Evolutionary conservation across 2,329 filamentous ascomycete species (phyloP), one percentile per base, ranked within the genome.

Genomic region (Xylariales sp.): DNA sequence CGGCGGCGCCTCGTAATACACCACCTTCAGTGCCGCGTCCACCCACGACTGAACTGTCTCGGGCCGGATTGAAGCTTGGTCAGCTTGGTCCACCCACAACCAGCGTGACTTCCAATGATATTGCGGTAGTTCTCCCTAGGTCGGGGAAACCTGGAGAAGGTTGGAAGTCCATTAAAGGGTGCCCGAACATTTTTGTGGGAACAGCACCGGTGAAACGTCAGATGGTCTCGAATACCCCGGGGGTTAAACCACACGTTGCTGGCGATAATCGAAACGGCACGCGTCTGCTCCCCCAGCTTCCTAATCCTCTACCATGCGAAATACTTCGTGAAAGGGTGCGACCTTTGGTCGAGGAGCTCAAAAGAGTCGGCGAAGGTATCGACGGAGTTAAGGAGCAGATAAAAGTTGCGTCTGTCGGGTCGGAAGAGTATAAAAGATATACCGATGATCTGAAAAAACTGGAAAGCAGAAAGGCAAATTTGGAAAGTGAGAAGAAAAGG

Each of bases 231-330:
- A 65, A 57, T 53, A 63, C 62, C 0, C 43, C 62, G 2, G 60
- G 56, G 23, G 65, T 69, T 6, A 71, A 71, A 39, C 67, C 64
- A 23, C 62, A 68, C 18, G 61, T 71, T 48, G 69, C 69, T 54
- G 69, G 69, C 3, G 64, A 69, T 23, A 69, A 67, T 52, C 45
- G 60, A 36, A 71, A 71, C 56, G 52, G 64, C 16, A 65, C 64
- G 7, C 62, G 36, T 46, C 46, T 71, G 1, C 64, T 71, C 0
- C 62, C 67, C 36, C 41, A 65, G 6, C 43, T 60, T 28, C 56
- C 62, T 5, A 18, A 55, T 48, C 64, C 54, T 59, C 43, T 71
- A 18, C 69, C 69, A 0, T 71, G 64, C 54, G 69, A 71, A 46
- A 39, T 64, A 28, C 64, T 69, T 28, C 64, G 69, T 18, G 67